Conservation (phyloP, 179 eudicot species). For the Kewa caespitosa region DNA sequence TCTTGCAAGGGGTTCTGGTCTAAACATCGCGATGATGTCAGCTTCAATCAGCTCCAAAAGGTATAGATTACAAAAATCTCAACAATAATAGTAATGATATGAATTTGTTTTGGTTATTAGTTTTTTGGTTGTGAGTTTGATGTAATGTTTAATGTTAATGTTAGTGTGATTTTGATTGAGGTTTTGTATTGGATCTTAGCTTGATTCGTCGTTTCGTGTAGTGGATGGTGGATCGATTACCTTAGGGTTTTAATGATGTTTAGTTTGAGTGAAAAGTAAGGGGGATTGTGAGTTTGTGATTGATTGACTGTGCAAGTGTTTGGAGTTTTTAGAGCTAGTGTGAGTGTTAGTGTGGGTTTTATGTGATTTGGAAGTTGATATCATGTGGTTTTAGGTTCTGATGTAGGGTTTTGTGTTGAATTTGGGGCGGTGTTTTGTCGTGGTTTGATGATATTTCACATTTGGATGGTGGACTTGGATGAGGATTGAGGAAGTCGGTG, state of each 20-base stretch:
- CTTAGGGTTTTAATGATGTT: too few relatives aligned
- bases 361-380: too few relatives aligned
- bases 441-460: neutral
- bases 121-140: constrained; percentile 15
- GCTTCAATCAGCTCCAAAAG: constrained; percentile 90
- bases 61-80: constrained; percentile 32
- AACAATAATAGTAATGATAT: neutral
- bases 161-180: constrained; percentile 8
- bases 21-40: constrained; percentile 65
- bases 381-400: too few relatives aligned
- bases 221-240: neutral
- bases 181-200: neutral
- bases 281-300: too few relatives aligned
- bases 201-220: neutral
- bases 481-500: neutral
- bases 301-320: neutral
- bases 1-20: constrained; percentile 81
- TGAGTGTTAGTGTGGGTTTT: too few relatives aligned
- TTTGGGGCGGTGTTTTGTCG: neutral
- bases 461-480: neutral
- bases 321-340: neutral
- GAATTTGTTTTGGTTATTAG: constrained; percentile 3
- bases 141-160: constrained; percentile 34
- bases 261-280: too few relatives aligned
- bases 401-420: neutral